Conservation (phyloP, 1,284 basidiomycete species). For the Testicularia cyperi region DNA sequence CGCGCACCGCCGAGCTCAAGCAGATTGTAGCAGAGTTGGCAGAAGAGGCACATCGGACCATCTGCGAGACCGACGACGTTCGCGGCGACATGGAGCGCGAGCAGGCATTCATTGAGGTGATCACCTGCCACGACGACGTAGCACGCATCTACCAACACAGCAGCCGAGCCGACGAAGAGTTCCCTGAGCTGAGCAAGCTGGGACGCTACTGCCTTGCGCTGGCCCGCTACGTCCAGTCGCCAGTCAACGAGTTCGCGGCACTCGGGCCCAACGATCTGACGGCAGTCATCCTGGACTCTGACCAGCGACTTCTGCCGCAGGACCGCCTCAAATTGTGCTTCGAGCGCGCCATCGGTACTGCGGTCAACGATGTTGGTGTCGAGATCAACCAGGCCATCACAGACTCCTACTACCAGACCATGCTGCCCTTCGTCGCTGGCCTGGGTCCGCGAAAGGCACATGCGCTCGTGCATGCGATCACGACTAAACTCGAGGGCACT, state of each 20-base stretch:
- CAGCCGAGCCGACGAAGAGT: conserved; percentile 80
- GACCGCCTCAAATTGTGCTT: conserved; percentile 81
- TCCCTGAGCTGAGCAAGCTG: conserved; percentile 74
- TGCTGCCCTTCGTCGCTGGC: conserved; percentile 88
- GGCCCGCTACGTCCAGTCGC: conserved; percentile 89
- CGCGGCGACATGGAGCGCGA: conserved; percentile 23
- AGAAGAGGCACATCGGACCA: conserved; percentile 62
- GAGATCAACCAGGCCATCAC: conserved; percentile 90
- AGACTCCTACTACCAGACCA: conserved; percentile 80
- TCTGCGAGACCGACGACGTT: conserved; percentile 51
- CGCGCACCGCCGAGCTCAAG: conserved; percentile 74
- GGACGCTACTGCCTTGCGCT: conserved; percentile 94
- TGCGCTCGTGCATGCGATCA: conserved; percentile 67
- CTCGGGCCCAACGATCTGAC: conserved; percentile 52
- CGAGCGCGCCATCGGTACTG: conserved; percentile 84
- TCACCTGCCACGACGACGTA: conserved; percentile 85
- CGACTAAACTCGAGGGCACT: conserved; percentile 46
- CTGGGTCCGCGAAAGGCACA: conserved; percentile 94
- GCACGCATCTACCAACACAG: conserved; percentile 93
- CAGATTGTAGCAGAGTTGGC: conserved; percentile 67
- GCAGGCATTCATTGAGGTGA: conserved; percentile 63
- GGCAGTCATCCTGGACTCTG: conserved; percentile 66
- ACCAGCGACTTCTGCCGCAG: conserved; percentile 74
- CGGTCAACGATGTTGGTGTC: conserved; percentile 87
- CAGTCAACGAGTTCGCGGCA: conserved; percentile 65